phyloP scores from a whole-genome alignment of 1,284 basidiomycete species.

The Ustilago trichophora region DNA sequence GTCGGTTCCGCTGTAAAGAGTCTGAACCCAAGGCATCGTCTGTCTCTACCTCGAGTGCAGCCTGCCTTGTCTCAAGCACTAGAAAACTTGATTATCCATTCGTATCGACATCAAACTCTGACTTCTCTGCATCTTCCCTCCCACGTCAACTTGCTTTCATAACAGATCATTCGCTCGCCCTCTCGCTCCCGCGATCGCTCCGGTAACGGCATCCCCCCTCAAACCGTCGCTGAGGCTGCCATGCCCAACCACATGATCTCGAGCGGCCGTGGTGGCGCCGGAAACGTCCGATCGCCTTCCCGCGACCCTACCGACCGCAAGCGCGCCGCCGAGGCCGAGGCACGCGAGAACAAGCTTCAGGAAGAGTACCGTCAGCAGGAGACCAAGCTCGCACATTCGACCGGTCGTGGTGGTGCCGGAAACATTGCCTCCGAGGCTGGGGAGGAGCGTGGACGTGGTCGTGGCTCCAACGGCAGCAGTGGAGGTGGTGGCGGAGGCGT shows the following conservation, averaged over 20 bases:
- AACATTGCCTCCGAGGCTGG: conserved; percentile 69
- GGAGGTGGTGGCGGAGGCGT: conserved; percentile 33
- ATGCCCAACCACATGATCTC: conserved; percentile 66
- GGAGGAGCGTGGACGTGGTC: conserved; percentile 48
- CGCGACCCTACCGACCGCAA: conserved; percentile 69
- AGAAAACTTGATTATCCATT: neutral
- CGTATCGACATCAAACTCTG: no score
- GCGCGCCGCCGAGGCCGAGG: conserved; percentile 47
- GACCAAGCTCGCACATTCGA: conserved; percentile 71
- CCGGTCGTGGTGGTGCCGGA: conserved; percentile 76
- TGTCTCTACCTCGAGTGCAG: no score
- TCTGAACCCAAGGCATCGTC: no score
- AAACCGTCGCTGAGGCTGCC: conserved; percentile 19
- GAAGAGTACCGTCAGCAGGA: conserved; percentile 63
- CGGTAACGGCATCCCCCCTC: conserved; percentile 25
- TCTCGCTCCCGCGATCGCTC: conserved; percentile 48
- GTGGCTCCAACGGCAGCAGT: conserved; percentile 17
- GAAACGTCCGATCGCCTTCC: conserved; percentile 79
- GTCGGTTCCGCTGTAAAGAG: no score
- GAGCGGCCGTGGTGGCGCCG: conserved; percentile 78
- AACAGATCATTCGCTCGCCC: conserved; percentile 49
- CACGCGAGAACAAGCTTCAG: conserved; percentile 66
- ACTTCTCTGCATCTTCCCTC: no score
- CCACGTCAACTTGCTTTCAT: no score
- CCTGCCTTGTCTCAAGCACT: neutral